A percentile compares a stretch with the other conserved stretches of the same genome.
phyloP scores from a whole-genome alignment of 495 filamentous ascomycete genomes.

The Neurospora sp. region DNA sequence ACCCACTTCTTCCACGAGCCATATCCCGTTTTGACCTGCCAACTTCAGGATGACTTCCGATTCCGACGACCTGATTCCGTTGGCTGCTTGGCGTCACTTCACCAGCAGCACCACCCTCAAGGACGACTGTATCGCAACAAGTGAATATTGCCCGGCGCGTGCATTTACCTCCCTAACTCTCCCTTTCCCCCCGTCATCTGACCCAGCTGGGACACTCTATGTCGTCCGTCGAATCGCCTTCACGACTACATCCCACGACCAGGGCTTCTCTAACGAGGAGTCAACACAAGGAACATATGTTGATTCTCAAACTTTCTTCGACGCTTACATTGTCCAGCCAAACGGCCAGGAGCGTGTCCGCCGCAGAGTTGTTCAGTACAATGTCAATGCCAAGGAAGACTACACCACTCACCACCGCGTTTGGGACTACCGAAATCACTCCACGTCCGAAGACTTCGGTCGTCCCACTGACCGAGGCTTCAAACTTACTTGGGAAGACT shows the following conservation, averaged over 20 bases:
- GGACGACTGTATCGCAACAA: background rate
- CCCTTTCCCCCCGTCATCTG: background rate
- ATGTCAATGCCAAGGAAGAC: background rate
- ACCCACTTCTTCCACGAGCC: background rate
- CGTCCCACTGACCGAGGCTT: background rate
- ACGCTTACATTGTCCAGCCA: background rate
- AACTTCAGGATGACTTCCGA: background rate
- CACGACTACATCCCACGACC: background rate
- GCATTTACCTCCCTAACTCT: background rate
- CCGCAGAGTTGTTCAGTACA: background rate
- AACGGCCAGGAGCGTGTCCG: background rate
- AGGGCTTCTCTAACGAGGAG: background rate
- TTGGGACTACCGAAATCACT: background rate
- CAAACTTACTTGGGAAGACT: background rate
- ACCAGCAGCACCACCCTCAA: background rate
- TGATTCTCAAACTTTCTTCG: background rate
- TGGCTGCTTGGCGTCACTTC: background rate
- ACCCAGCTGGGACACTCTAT: background rate
- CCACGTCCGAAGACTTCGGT: background rate
- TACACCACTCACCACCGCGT: background rate
- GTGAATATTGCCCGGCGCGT: background rate
- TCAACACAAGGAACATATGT: background rate
- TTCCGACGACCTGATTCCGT: background rate
- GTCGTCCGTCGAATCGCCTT: background rate
- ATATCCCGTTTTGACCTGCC: background rate